Evolutionary conservation across 305 asterid species (phyloP).

Genomic region (Fraxinus sp.): DNA sequence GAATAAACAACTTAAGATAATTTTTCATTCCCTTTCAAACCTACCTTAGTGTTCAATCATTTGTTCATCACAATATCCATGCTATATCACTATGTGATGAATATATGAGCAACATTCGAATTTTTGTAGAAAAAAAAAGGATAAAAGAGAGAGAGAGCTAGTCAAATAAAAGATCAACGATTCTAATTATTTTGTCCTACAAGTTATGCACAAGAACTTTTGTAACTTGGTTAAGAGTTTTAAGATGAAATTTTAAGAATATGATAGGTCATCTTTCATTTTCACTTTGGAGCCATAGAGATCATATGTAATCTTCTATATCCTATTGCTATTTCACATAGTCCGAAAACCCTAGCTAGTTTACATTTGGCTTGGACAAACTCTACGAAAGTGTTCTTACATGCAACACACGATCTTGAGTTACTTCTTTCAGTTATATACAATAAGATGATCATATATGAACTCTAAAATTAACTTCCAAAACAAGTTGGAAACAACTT

Average conservation of each 20-base stretch:
- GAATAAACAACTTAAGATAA: neutral
- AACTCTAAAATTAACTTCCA: neutral
- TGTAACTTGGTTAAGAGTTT: neutral
- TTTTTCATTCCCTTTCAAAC: neutral
- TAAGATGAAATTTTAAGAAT: neutral
- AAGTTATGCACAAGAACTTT: neutral
- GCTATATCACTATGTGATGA: neutral
- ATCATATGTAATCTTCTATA: neutral
- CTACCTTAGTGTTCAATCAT: neutral
- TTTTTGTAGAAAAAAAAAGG: neutral
- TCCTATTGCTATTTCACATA: neutral
- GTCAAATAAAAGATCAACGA: neutral
- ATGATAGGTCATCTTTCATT: neutral
- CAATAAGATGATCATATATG: too few relatives aligned
- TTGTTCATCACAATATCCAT: neutral
- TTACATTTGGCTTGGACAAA: neutral
- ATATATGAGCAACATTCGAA: neutral
- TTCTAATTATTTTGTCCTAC: neutral
- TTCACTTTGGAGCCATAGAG: neutral
- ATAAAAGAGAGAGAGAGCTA: neutral
- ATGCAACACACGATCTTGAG: neutral
- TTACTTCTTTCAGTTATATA: neutral
- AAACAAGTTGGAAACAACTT: neutral
- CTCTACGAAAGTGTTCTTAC: neutral
- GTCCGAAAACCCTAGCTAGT: neutral